Conservation (phyloP, 345 rosid genomes). For the Salix udensis region DNA sequence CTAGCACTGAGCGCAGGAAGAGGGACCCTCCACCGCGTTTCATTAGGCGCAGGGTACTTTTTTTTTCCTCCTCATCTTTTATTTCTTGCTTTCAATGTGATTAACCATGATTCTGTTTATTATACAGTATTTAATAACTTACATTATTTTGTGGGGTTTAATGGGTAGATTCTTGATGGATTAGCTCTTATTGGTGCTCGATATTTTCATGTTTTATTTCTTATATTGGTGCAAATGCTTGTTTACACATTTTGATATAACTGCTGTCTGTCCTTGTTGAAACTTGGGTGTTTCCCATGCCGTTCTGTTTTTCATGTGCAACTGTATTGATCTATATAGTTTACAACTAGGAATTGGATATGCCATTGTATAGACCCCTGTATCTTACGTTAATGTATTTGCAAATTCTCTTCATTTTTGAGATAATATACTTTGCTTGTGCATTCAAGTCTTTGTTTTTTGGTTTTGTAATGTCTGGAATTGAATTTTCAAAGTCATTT, state of each 20-base stretch:
- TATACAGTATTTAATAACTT: too few relatives aligned
- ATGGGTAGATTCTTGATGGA: not conserved
- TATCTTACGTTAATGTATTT: not conserved
- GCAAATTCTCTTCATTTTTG: not conserved
- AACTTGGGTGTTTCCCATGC: too few relatives aligned
- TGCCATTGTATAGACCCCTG: not conserved
- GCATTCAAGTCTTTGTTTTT: not conserved
- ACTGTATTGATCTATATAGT: not conserved
- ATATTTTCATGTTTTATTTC: not conserved
- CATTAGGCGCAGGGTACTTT: slow-evolving; percentile 62
- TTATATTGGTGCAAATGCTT: too few relatives aligned
- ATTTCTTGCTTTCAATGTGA: not conserved
- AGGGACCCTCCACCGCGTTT: slow-evolving; percentile 89
- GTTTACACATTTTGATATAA: too few relatives aligned
- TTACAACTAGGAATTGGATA: not conserved
- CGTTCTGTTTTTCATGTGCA: not conserved
- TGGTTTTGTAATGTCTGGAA: not conserved
- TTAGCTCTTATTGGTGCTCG: not conserved
- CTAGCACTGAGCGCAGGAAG: slow-evolving; percentile 62
- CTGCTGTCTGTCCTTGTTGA: too few relatives aligned
- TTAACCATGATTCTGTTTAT: not conserved
- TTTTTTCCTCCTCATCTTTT: not conserved
- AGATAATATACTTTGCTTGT: not conserved
- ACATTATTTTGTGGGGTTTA: not conserved
- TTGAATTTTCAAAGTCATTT: too few relatives aligned